Conservation (phyloP, 768 basidiomycete species). For the Phylloporus scabripes region DNA sequence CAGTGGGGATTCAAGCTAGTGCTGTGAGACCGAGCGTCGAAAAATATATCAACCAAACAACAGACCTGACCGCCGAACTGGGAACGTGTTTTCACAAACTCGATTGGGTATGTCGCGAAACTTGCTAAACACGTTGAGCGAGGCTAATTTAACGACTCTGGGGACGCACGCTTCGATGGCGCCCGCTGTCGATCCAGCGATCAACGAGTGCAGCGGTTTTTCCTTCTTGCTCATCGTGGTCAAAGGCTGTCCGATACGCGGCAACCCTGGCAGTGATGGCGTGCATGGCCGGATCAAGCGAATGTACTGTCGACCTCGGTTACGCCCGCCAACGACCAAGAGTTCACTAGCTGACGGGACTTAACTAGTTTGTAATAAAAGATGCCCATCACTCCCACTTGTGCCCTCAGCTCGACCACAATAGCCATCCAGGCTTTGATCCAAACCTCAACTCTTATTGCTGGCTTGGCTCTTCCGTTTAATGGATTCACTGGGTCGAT, state of each 20-base stretch:
- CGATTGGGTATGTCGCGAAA: slow-evolving; percentile 82
- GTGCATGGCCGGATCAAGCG: too few species aligned
- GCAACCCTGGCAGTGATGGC: too few species aligned
- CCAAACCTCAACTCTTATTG: too few species aligned
- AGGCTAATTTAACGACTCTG: not conserved
- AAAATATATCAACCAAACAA: not conserved
- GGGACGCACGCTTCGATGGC: slow-evolving; percentile 83
- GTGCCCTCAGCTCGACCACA: too few species aligned
- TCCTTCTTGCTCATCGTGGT: slow-evolving; percentile 57
- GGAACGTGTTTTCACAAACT: slow-evolving; percentile 89
- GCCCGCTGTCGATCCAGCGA: slow-evolving; percentile 90
- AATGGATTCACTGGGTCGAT: too few species aligned
- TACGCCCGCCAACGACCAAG: too few species aligned
- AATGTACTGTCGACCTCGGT: too few species aligned
- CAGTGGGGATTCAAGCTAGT: slow-evolving; percentile 62
- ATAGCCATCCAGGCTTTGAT: too few species aligned
- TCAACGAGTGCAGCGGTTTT: slow-evolving; percentile 78
- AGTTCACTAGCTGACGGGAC: too few species aligned
- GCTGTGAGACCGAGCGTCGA: not conserved
- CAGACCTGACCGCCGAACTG: slow-evolving; percentile 81
- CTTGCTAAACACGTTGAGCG: slow-evolving; percentile 42
- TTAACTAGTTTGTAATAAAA: too few species aligned
- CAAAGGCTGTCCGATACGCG: not conserved
- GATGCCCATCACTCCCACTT: too few species aligned
- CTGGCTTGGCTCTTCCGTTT: too few species aligned